A percentile compares a stretch with the other conserved stretches of the same genome.
These are phyloP conservation scores for Penicillium parvum DNA, from an alignment of 495 filamentous ascomycete genomes.

Conservation along the genomic window DNA sequence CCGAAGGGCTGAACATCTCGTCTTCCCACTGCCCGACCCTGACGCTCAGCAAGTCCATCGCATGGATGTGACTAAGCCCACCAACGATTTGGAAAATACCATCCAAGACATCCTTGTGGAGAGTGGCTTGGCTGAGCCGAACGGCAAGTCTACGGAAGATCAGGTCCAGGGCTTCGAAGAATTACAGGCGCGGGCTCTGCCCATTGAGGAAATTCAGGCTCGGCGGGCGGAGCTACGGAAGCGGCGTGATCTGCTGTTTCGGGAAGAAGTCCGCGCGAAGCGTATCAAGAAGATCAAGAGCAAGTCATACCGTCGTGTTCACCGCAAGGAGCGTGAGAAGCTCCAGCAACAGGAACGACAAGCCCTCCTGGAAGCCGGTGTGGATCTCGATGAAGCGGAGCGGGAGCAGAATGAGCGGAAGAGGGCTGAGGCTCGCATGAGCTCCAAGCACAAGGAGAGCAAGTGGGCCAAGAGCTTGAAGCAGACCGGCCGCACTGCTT, in stretches of 20 bases:
- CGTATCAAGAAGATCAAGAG: slow-evolving; percentile 98
- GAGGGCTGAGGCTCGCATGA: slow-evolving; percentile 85
- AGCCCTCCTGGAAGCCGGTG: slow-evolving; percentile 63
- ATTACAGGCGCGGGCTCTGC: slow-evolving; percentile 59
- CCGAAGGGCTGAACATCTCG: slow-evolving; percentile 82
- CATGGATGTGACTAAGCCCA: slow-evolving; percentile 50
- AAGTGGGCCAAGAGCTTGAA: slow-evolving; percentile 93
- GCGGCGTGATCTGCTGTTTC: slow-evolving; percentile 78
- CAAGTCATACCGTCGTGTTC: slow-evolving; percentile 86
- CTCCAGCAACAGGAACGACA: slow-evolving; percentile 67
- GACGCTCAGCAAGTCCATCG: slow-evolving; percentile 45
- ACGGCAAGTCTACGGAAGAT: slow-evolving; percentile 59
- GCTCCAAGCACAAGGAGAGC: slow-evolving; percentile 80
- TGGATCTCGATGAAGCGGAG: slow-evolving; percentile 69
- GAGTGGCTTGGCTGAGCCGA: slow-evolving; percentile 63
- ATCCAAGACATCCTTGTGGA: slow-evolving; percentile 86
- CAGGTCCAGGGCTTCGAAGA: slow-evolving; percentile 66
- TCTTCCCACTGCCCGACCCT: slow-evolving; percentile 83
- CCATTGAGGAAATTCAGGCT: slow-evolving; percentile 66
- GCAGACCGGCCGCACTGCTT: slow-evolving; percentile 67
- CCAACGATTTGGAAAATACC: slow-evolving; percentile 75
- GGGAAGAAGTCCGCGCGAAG: slow-evolving; percentile 85
- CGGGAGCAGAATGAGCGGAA: slow-evolving; percentile 71
- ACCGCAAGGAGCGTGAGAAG: slow-evolving; percentile 78
- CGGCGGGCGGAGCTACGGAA: slow-evolving; percentile 71